Evolutionary conservation across 2,329 filamentous ascomycete species (phyloP), one percentile per base, ranked within the genome.

Genomic region (Neoscytalidium dimidiatum): DNA sequence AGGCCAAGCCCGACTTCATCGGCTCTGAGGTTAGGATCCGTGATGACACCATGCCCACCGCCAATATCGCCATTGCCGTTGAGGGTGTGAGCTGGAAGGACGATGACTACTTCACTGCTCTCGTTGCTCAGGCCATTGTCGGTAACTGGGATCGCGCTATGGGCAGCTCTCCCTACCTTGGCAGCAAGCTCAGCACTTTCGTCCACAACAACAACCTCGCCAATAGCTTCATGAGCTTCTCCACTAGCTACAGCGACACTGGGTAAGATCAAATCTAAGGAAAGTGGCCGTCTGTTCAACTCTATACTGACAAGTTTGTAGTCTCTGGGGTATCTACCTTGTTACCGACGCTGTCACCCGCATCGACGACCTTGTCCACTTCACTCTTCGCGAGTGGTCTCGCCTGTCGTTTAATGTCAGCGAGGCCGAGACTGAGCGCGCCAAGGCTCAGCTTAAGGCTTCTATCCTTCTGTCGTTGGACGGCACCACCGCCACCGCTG

Each of bases 171-270:
- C 90, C 94, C 70, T 95, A 97, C 85, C 90, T 97, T 77, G 95
- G 96, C 75, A 97, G 93, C 91, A 97, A 96, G 87, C 92, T 99
- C 74, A 97, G 92, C 85, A 89, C 90, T 70, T 92, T 95, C 75
- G 90, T 99, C 72, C 92, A 96, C 86, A 90, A 96, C 83, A 88
- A 98, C 83, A 90, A 94, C 80, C 88, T 99, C 68, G 95, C 95
- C 81, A 99, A 97, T 86, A 97, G 94, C 88, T 99, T 97, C 87
- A 99, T 99, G 96, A 96, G 92, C 85, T 99, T 99, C 85, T 97
- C 94, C 71, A 99, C 95, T 71, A 97, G 92, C 86, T 99, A 99
- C 85, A 98, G 94, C 78, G 95, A 99, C 81, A 99, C 95, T 79
- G 95, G 94, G 93, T 97, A 88, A 81, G 89, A 58, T 79, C 7